These are phyloP conservation scores for Xylaria multiplex DNA, from an alignment of 2,329 filamentous ascomycete genomes.

Conservation along the genomic window DNA sequence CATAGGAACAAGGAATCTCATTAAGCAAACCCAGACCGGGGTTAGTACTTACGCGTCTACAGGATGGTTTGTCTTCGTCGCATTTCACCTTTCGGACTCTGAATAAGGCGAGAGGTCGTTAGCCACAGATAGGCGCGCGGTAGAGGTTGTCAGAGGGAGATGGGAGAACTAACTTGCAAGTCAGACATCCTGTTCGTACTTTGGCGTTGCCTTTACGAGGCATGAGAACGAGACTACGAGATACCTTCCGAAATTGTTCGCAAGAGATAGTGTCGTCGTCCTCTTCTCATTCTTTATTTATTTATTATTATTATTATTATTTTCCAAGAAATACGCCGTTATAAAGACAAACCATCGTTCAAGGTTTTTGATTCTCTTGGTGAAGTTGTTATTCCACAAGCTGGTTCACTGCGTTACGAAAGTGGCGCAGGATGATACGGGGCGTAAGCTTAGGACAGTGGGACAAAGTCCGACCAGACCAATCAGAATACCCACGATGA, in stretches of 20 bases:
- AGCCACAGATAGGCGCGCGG: slow-evolving; percentile 8
- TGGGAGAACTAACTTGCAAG: slow-evolving; percentile 39
- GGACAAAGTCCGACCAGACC: slow-evolving; percentile 39
- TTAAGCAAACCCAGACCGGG: neutral
- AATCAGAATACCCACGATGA: slow-evolving; percentile 25
- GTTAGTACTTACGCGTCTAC: slow-evolving; percentile 38
- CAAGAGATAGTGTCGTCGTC: neutral
- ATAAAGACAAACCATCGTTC: too few relatives aligned
- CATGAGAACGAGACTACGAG: slow-evolving; percentile 32
- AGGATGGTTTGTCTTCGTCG: slow-evolving; percentile 45
- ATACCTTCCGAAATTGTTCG: slow-evolving; percentile 12
- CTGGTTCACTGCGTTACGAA: neutral
- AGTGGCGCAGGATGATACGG: neutral
- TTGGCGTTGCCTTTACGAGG: slow-evolving; percentile 44
- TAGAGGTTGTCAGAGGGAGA: neutral
- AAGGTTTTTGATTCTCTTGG: slow-evolving; percentile 13
- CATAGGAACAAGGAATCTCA: neutral
- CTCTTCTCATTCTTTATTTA: too few relatives aligned
- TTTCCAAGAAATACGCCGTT: too few relatives aligned
- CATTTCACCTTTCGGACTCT: slow-evolving; percentile 47
- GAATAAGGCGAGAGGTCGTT: slow-evolving; percentile 11
- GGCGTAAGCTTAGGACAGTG: slow-evolving; percentile 5
- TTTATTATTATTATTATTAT: too few relatives aligned
- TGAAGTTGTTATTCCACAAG: neutral
- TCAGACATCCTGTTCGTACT: slow-evolving; percentile 45